phyloP scores from a whole-genome alignment of 208 protist genomes.

The Wallacemonas rigidus region DNA sequence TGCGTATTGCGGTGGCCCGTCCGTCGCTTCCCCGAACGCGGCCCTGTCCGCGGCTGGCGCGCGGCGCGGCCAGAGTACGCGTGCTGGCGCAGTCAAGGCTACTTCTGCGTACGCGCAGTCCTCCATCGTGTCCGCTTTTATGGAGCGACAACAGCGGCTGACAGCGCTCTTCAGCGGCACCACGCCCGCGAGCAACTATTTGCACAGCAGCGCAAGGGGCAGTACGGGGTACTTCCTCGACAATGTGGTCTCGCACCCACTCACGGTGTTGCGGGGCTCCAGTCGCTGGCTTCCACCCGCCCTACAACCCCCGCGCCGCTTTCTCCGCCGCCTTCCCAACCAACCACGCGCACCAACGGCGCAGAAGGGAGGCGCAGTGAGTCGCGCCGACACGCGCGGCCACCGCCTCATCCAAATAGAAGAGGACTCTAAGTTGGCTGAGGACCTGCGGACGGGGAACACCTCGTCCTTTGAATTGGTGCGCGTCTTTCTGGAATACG shows the following conservation, averaged over 20 bases:
- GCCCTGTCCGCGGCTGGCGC: slow-evolving; percentile 1
- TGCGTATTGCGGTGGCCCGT: neutral
- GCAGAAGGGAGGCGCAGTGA: slow-evolving; percentile 15
- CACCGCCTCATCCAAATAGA: slow-evolving; percentile 12
- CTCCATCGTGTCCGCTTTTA: slow-evolving; percentile 2
- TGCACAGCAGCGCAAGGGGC: slow-evolving; percentile 7
- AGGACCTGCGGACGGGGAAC: neutral
- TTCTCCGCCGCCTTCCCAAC: slow-evolving; percentile 20
- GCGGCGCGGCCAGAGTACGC: slow-evolving; percentile 7
- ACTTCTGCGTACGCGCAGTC: slow-evolving; percentile 12
- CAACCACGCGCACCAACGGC: neutral
- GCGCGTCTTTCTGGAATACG: slow-evolving; percentile 53
- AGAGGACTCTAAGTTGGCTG: slow-evolving; percentile 16
- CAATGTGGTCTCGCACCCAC: slow-evolving; percentile 3
- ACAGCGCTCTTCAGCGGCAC: slow-evolving; percentile 23
- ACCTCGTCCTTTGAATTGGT: slow-evolving; percentile 33
- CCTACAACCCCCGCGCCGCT: slow-evolving; percentile 74
- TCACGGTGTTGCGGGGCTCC: slow-evolving; percentile 25
- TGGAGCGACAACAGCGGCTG: neutral
- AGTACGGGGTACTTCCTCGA: slow-evolving; percentile 14
- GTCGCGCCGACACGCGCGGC: neutral
- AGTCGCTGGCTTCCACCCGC: slow-evolving; percentile 61
- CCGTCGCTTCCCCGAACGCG: neutral
- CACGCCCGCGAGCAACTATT: slow-evolving; percentile 20
- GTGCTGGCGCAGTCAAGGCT: slow-evolving; percentile 8